Base-by-base conservation (phyloP, 441 rosid species). In the Erodium chrysanthum region DNA sequence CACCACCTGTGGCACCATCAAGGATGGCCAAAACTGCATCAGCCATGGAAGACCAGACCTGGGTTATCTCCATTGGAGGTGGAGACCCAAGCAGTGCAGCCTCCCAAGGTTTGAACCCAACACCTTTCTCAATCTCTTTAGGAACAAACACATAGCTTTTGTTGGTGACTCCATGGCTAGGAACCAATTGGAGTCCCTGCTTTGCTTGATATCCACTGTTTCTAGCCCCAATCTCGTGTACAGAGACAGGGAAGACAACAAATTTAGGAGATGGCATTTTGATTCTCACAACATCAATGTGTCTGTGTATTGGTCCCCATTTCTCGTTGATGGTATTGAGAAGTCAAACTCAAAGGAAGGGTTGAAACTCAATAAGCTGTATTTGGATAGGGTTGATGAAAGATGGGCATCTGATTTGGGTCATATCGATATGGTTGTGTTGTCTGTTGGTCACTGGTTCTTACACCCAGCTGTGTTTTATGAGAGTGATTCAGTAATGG, bases 161-260 rank as follows among this genome's bases (percentile, higher is more conserved):
- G 81, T 93, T 1, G 98, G 98, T 0, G 98, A 93, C 44, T 93
- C 98, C 15, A 81, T 93, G 91, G 97, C 97, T 48, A 91, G 98
- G 71, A 93, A 93, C 62, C 98, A 93, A 77, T 71, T 93, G 12
- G 97, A 89, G 78, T 93, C 98, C 21, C 92, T 93, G 33, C 76
- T 93, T 15, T 93, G 97, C 70, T 81, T 91, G 78, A 75, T 93
- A 10, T 75, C 89, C 44, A 83, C 96, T 12, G 86, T 75, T 21
- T 83, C 91, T 67, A 25, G 29, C 18, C 89, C 89, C 44, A 75
- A 76, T 27, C 88, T 91, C 22, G 81, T 86, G 60, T 84, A 86
- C 64, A 75, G 70, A 66, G 67, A 83, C 63, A 93, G 91, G 22
- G 95, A 88, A 40, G 95, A 87, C 3, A 82, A 83, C 70, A 93